Base-by-base conservation (phyloP, 2,329 filamentous ascomycete genomes). In the Escovopsis sp. region DNA sequence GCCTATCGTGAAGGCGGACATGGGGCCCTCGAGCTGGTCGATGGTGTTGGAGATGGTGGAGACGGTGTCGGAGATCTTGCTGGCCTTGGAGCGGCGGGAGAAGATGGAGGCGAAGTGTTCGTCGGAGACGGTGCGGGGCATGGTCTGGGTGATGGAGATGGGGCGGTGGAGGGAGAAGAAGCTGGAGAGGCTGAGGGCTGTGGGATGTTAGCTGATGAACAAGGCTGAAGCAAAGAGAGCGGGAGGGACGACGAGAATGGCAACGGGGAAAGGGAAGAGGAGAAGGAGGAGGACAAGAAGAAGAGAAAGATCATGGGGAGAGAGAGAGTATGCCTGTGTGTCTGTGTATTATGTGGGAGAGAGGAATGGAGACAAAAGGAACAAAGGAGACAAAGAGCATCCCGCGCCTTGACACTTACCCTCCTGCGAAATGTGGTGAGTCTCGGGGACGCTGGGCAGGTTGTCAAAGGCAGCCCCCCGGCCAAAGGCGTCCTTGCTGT, bases 131-230 rank as follows among this genome's bases (percentile, higher is more conserved):
- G 70, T 65, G 47, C 72, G 76, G 37, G 81, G 90, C 51, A 94
- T 78, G 45, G 79, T 78, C 48, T 79, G 77, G 34, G 79, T 86
- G 45, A 94, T 75, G 37, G 85, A 93, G 51, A 98, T 88, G 31
- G 90, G 90, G 41, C 90, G 78, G 61, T 98, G 85, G 45, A 93
- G 79, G 43, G 87, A 92, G 66, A 96, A 96, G 68, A 98, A 96
- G 40, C 80, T 80, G 7, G 88, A 90, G 31, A 94, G 67, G 43
- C 81, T 79, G 41, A 96, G 70, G 51, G 92, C 90, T 96, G 43
- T 23, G 21, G 21, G 10, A 10, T 5, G 21, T 23, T 10, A 19
- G 12, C 28, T 16, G 13, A 39, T 51, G 35, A 46, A 45, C 35
- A n/a, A 46, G 16, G 17, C 21, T 11, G 23, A 18, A 10, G 9